A percentile compares a stretch with the other conserved stretches of the same genome.
These are phyloP conservation scores for Saposhnikovia divaricata DNA, from an alignment of 129 eudicot species.

Conservation along the genomic window DNA sequence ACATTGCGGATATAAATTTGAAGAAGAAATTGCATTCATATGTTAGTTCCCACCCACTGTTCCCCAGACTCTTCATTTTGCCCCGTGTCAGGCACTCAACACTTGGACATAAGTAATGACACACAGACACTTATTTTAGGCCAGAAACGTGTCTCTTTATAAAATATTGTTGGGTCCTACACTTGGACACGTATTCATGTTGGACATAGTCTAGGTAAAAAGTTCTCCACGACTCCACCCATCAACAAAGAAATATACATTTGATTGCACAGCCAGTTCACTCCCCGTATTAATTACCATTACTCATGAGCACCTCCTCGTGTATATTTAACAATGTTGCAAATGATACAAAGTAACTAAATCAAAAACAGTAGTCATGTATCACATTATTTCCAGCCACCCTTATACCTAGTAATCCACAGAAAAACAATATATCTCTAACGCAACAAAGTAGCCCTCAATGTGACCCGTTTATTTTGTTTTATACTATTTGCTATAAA, in stretches of 20 bases:
- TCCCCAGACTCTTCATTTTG: too few species aligned
- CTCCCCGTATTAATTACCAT: not conserved
- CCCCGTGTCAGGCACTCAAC: too few species aligned
- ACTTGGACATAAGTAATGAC: too few species aligned
- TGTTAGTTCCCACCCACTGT: not conserved
- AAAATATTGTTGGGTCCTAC: not conserved
- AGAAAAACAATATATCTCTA: not conserved
- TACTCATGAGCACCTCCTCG: not conserved
- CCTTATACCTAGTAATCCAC: not conserved
- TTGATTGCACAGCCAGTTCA: not conserved
- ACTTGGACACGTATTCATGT: too few species aligned
- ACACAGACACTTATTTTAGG: too few species aligned
- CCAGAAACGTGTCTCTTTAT: too few species aligned
- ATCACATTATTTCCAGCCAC: not conserved
- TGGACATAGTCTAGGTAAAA: too few species aligned
- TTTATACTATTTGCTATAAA: too few species aligned
- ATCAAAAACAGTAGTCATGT: not conserved
- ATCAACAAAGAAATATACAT: not conserved
- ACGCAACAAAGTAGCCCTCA: not conserved
- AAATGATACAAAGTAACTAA: not conserved
- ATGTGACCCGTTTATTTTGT: not conserved
- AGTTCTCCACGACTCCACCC: not conserved
- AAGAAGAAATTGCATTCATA: slow-evolving; percentile 7
- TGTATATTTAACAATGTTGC: not conserved
- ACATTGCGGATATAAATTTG: not conserved